These are phyloP conservation scores for Flaveria ramosissima DNA, from an alignment of 129 eudicot genomes.

Conservation along the genomic window DNA sequence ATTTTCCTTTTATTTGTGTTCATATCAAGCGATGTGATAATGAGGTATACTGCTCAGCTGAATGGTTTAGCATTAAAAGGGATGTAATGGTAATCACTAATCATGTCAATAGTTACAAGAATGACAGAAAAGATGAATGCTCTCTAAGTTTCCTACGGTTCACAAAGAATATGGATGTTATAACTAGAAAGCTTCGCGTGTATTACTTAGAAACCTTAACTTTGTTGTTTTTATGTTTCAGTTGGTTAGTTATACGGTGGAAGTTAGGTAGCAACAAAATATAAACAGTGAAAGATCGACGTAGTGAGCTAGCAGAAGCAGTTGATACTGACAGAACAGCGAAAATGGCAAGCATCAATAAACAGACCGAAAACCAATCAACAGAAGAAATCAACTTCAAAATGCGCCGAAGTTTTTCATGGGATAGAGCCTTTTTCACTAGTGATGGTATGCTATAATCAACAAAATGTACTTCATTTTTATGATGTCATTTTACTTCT, in stretches of 20 bases:
- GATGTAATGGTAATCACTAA: too few species aligned
- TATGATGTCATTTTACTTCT: not conserved
- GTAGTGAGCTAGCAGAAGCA: conserved; percentile 36
- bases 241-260: conserved; percentile 1
- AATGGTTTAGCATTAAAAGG: too few species aligned
- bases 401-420: conserved; percentile 77
- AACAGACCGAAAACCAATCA: conserved; percentile 21
- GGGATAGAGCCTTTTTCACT: conserved; percentile 86
- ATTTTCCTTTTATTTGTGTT: too few species aligned
- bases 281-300: not conserved
- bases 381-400: conserved; percentile 45
- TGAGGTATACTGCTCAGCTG: too few species aligned
- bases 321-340: conserved; percentile 27
- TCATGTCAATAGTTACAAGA: too few species aligned
- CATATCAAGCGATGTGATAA: too few species aligned
- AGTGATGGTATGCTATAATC: conserved; percentile 50
- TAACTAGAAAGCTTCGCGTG: too few species aligned
- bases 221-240: not conserved
- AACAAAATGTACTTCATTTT: not conserved
- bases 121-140: too few species aligned
- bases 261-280: not conserved
- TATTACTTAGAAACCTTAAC: not conserved
- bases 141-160: not conserved
- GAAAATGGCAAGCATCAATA: conserved; percentile 20
- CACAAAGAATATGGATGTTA: not conserved